Conservation (phyloP, 108 stramenopile genomes). For the Cafeteria roenbergensis region DNA sequence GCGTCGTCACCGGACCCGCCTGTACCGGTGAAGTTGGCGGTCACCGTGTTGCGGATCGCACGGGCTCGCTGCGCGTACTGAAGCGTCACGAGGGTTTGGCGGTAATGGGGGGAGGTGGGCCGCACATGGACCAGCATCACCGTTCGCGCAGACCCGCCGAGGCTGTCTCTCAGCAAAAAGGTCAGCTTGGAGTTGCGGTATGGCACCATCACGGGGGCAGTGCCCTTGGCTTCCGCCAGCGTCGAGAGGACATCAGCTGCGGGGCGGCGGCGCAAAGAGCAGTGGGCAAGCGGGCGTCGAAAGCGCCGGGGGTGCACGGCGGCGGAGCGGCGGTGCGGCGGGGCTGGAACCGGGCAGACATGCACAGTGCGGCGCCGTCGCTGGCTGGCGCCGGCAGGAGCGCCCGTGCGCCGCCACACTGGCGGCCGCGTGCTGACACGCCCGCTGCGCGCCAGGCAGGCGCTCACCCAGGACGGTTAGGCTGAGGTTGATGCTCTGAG, state of each 20-base stretch:
- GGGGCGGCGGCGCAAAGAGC: conserved; percentile 21
- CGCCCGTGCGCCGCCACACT: too few relatives aligned
- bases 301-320: not conserved
- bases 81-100: conserved; percentile 32
- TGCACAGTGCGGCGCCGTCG: not conserved
- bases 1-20: conserved; percentile 2
- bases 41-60: conserved; percentile 14
- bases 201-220: conserved; percentile 36
- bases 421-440: too few relatives aligned
- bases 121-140: conserved; percentile 29
- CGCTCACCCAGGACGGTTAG: conserved; percentile 15
- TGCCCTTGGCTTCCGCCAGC: conserved; percentile 23
- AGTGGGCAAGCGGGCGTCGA: not conserved
- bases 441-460: too few relatives aligned
- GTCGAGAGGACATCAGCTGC: conserved; percentile 87
- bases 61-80: conserved; percentile 30
- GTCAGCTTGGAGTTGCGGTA: conserved; percentile 53
- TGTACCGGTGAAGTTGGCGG: not conserved
- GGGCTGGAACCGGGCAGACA: not conserved
- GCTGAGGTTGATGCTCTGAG: conserved; percentile 30
- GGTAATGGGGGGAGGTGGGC: conserved; percentile 22
- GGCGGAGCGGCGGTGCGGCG: not conserved
- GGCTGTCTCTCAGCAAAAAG: conserved; percentile 32
- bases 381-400: not conserved
- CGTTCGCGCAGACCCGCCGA: conserved; percentile 24